Evolutionary conservation across 2,329 filamentous ascomycete species (phyloP).

Genomic region (Exophiala sp.): DNA sequence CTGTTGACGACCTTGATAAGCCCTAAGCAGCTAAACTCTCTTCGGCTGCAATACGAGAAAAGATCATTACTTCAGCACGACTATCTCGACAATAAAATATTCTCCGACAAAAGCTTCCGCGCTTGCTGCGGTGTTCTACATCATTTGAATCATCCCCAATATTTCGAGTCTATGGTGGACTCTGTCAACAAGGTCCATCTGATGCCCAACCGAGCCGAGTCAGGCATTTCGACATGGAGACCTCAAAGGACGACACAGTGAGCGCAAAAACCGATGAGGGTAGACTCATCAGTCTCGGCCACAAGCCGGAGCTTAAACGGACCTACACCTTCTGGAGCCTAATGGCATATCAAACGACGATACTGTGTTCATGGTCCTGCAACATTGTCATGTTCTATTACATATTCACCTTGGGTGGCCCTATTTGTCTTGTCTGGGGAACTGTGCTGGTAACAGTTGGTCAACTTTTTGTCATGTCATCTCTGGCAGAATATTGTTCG

Average conservation of each 20-base stretch:
- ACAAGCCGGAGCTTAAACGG: conserved; percentile 23
- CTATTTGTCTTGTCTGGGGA: conserved; percentile 24
- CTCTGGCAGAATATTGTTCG: conserved; percentile 22
- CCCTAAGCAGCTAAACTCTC: not conserved
- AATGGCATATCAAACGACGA: conserved; percentile 23
- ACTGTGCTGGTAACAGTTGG: conserved; percentile 21
- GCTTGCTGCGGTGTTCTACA: too few relatives aligned
- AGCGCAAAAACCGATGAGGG: conserved; percentile 16
- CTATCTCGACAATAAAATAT: too few relatives aligned
- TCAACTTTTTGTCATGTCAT: conserved; percentile 23
- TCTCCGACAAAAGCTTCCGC: too few relatives aligned
- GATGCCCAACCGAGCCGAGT: not conserved
- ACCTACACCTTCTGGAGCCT: conserved; percentile 25
- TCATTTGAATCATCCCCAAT: too few relatives aligned
- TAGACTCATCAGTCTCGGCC: conserved; percentile 21
- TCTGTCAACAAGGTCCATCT: not conserved
- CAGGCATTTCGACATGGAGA: conserved; percentile 9
- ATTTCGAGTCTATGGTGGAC: not conserved
- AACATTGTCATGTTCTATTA: conserved; percentile 23
- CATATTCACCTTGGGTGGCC: conserved; percentile 22
- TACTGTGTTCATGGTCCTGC: conserved; percentile 20
- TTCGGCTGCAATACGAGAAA: not conserved
- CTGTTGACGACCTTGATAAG: not conserved
- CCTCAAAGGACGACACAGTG: conserved; percentile 13
- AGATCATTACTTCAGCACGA: not conserved